Base-by-base conservation (phyloP, 2,329 filamentous ascomycete species). In the Colletotrichum filicis region DNA sequence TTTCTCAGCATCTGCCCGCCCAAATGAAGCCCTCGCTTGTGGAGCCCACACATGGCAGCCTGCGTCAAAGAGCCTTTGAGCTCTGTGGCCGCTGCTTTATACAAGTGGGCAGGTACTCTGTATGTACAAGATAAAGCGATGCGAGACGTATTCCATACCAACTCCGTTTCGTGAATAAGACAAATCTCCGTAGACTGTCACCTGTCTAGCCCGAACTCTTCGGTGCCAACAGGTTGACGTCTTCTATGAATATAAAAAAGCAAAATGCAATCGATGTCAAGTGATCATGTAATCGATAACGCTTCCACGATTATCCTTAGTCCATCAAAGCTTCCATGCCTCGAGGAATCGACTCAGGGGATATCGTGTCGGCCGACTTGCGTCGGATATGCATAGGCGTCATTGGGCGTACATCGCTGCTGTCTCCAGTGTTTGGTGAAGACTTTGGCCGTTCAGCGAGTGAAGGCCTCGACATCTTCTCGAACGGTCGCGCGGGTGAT, bases 261-360 rank as follows among this genome's bases (percentile, higher is more conserved):
- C 56, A 66, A 58, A 70, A 65, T 19, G 46, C 26, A 22, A 70
- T 28, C 42, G 65, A 57, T 49, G 66, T 11, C 24, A 7, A 26
- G 46, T 16, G 30, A 37, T 32, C 57, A 37, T 19, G 12, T 68
- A 14, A 32, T 22, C 19, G 16, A 49, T n/a, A 30, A 59, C n/a
- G 3, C 19, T 14, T 7, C 53, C 5, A 26, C 28, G 42, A 30
- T 37, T 24, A 14, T 59, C 4, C 1, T 74, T 53, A 75, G 62
- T 85, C 78, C 71, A 87, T 79, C 19, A 87, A 74, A n/a, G 76
- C 76, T 24, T 75, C 78, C 82, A 88, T 83, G 35, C 80, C 81
- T 19, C 79, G 79, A 5, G 86, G 86, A 24, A 84, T 76, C 4
- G 82, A 83, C 32, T 78, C 82, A 7, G 86, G 85, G 30, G 85